Base-by-base conservation (phyloP, 2,329 filamentous ascomycete genomes). In the Diaporthe sp. region DNA sequence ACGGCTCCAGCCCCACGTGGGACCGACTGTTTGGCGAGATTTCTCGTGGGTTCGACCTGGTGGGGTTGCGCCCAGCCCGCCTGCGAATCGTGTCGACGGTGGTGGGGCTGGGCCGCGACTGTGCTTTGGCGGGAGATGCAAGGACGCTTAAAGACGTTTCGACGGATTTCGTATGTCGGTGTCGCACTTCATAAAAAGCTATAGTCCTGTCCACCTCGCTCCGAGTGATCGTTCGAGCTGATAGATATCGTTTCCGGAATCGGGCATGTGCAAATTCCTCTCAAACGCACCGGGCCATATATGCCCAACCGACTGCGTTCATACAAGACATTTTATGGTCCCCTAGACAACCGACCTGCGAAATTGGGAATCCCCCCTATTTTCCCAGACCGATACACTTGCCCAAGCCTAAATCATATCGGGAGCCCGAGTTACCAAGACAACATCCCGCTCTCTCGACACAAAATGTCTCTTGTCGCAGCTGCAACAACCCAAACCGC, bases 31-130 rank as follows among this genome's bases (percentile, higher is more conserved):
- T 76, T 75, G 75, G 75, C 75, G 75, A 76, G 63, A 76, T 75
- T 76, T 76, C 75, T 76, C 75, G 75, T 73, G 70, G 61, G 17
- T 76, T 76, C 73, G 67, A 72, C 20, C 31, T 34, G 67, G 73
- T 72, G 73, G 73, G 65, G 73, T 17, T 61, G 31, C 31, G 31
- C 39, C 31, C 34, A 37, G 67, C 57, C 34, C 49, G 67, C 37
- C 12, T 25, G 22, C 67, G 44, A 75, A 75, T 75, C 31, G 73
- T 20, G 51, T 63, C 25, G 39, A 53, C 10, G 47, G 37, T 34
- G 47, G 73, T 75, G 73, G 73, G 73, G 73, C 73, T 39, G 71
- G 7, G 58, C 28, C 61, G 42, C 42, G 61, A 65, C 57, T n/a
- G 12, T 37, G 44, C 51, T 55, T 55, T 61, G 58, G 58, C 20